phyloP scores from a whole-genome alignment of 2,329 filamentous ascomycete genomes.

The Scedosporium aurantiacum region DNA sequence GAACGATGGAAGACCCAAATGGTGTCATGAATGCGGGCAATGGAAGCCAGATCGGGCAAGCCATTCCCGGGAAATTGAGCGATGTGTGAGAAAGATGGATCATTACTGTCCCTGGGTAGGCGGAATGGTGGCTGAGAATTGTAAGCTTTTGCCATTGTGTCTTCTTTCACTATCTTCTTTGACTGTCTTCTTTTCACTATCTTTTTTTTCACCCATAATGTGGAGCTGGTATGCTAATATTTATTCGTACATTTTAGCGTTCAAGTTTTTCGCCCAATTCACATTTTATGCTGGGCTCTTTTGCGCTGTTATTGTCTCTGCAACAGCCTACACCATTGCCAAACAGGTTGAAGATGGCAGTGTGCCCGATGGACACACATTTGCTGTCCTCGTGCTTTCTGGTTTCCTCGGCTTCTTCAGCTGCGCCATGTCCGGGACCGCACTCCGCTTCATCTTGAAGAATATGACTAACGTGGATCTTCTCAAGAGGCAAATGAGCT shows the following conservation, averaged over 20 bases:
- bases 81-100: conserved; percentile 85
- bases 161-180: neutral
- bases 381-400: conserved; percentile 55
- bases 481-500: conserved; percentile 50
- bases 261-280: conserved; percentile 92
- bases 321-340: conserved; percentile 52
- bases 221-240: no score
- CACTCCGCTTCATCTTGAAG: conserved; percentile 54
- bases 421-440: conserved; percentile 63
- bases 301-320: conserved; percentile 52
- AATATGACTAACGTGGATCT: conserved; percentile 84
- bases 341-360: conserved; percentile 34
- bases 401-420: conserved; percentile 74
- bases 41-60: conserved; percentile 86
- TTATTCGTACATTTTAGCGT: conserved; percentile 32
- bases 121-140: conserved; percentile 76
- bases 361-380: conserved; percentile 45
- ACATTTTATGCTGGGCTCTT: conserved; percentile 61
- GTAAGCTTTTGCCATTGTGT: conserved; percentile 24
- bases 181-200: neutral
- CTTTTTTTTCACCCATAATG: neutral
- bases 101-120: conserved; percentile 98
- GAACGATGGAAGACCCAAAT: conserved; percentile 69
- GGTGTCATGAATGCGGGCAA: conserved; percentile 72
- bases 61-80: conserved; percentile 70